These are phyloP conservation scores for Alternaria infectoria DNA, from an alignment of 2,329 filamentous ascomycete species.

Conservation along the genomic window DNA sequence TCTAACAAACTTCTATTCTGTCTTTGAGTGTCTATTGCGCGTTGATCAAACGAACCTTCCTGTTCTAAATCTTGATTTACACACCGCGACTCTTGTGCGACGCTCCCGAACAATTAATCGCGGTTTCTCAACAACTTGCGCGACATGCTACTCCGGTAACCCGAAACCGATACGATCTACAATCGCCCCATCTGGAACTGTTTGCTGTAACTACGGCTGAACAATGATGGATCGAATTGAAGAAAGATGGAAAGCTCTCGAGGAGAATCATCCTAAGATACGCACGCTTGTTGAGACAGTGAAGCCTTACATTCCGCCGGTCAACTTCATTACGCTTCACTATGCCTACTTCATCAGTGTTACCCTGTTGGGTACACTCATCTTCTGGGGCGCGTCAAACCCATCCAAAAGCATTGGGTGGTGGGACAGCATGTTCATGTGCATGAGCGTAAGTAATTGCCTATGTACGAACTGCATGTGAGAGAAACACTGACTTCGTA, in stretches of 20 bases:
- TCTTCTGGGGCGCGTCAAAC: constrained; percentile 29
- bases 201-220: constrained; percentile 7
- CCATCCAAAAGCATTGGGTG: constrained; percentile 28
- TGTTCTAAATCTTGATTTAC: constrained; percentile 1
- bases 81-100: constrained; percentile 9
- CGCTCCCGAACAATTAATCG: constrained; percentile 1
- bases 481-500: too few species aligned
- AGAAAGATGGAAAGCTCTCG: constrained; percentile 13
- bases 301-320: constrained; percentile 26
- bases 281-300: constrained; percentile 15
- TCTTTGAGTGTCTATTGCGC: neutral
- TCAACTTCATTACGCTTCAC: constrained; percentile 32
- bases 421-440: constrained; percentile 33
- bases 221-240: constrained; percentile 14
- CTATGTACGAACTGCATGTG: too few species aligned
- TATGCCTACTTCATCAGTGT: constrained; percentile 28
- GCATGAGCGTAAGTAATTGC: too few species aligned
- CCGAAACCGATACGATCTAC: neutral
- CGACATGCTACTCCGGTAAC: constrained; percentile 14
- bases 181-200: neutral
- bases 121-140: neutral
- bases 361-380: constrained; percentile 22
- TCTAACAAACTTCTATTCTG: neutral
- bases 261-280: constrained; percentile 10
- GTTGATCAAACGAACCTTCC: neutral